phyloP scores from a whole-genome alignment of 164 flowering plant species.

The Liriodendron chinense region DNA sequence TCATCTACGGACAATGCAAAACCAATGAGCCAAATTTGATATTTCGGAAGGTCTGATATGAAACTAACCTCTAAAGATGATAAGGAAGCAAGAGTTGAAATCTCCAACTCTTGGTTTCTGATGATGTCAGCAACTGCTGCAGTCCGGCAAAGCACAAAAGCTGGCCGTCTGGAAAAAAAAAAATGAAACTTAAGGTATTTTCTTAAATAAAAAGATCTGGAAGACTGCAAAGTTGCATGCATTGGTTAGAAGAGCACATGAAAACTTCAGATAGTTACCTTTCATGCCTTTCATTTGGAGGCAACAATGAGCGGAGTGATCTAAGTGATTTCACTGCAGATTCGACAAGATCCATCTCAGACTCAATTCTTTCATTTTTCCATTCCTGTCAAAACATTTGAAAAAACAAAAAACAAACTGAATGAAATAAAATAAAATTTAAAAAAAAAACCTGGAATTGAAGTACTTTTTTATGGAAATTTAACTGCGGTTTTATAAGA shows the following conservation, averaged over 20 bases:
- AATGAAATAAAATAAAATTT: no score
- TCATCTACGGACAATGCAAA: not conserved
- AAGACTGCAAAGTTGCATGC: not conserved
- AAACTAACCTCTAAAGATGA: slow-evolving; percentile 61
- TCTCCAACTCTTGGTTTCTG: slow-evolving; percentile 49
- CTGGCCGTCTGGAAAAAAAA: slow-evolving; percentile 55
- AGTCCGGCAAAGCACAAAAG: slow-evolving; percentile 61
- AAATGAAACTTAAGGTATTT: not conserved
- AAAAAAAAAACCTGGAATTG: no score
- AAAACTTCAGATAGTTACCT: slow-evolving; percentile 40
- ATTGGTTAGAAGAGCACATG: not conserved
- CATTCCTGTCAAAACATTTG: slow-evolving; percentile 47
- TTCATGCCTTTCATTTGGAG: slow-evolving; percentile 68
- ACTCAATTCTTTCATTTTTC: slow-evolving; percentile 69
- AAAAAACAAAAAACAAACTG: not conserved
- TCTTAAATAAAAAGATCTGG: not conserved
- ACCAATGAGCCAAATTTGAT: not conserved
- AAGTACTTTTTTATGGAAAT: no score
- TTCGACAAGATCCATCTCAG: slow-evolving; percentile 75
- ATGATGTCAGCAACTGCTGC: slow-evolving; percentile 42
- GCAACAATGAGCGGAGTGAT: slow-evolving; percentile 53
- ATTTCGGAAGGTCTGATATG: not conserved
- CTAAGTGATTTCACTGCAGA: slow-evolving; percentile 66
- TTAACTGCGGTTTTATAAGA: not conserved
- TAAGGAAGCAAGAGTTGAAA: slow-evolving; percentile 71